Conservation (phyloP, 441 rosid species). For the Euphorbia celastroides region DNA sequence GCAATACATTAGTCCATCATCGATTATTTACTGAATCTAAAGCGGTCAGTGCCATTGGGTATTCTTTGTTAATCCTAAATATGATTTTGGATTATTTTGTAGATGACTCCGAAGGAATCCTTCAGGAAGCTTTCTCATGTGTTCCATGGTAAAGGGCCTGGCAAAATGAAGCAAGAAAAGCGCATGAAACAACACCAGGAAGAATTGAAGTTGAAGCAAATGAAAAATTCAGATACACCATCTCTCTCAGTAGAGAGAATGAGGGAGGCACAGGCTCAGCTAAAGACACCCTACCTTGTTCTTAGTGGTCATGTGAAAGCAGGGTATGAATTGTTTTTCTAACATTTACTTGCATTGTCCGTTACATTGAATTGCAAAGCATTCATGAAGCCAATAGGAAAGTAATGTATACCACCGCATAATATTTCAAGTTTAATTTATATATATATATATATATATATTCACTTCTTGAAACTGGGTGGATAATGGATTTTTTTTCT, state of each 20-base stretch:
- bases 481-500: neutral
- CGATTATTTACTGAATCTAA: too few relatives aligned
- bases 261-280: slow-evolving; percentile 93
- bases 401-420: too few relatives aligned
- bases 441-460: too few relatives aligned
- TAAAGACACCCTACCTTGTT: slow-evolving; percentile 92
- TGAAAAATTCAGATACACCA: slow-evolving; percentile 96
- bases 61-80: too few relatives aligned
- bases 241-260: slow-evolving; percentile 84
- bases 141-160: slow-evolving; percentile 98
- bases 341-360: too few relatives aligned
- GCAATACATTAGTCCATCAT: too few relatives aligned
- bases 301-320: slow-evolving; percentile 94
- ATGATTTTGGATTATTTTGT: too few relatives aligned
- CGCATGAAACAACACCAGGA: slow-evolving; percentile 85
- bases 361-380: slow-evolving; percentile 10
- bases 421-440: too few relatives aligned
- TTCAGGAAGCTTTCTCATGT: slow-evolving; percentile 54
- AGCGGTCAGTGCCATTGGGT: too few relatives aligned
- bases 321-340: slow-evolving; percentile 45
- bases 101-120: too few relatives aligned
- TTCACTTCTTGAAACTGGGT: too few relatives aligned
- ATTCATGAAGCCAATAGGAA: neutral
- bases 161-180: slow-evolving; percentile 98
- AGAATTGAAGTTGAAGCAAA: slow-evolving; percentile 84